These are phyloP conservation scores for Manihot esculenta DNA, from an alignment of 441 rosid genomes.

Conservation along the genomic window DNA sequence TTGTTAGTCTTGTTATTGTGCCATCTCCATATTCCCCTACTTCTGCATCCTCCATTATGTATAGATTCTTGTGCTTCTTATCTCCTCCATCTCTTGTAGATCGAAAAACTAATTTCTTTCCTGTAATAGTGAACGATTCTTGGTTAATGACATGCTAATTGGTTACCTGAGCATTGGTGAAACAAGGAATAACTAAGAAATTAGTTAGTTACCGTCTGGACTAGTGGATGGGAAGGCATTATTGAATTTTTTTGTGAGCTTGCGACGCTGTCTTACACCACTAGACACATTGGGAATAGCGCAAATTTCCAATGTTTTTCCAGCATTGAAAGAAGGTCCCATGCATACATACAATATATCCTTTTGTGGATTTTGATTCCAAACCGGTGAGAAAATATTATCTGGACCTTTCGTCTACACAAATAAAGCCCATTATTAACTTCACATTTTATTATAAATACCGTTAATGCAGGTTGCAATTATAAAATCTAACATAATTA, in stretches of 20 bases:
- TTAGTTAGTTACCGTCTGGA: background rate
- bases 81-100: slow-evolving; percentile 13
- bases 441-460: too few species aligned
- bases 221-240: slow-evolving; percentile 11
- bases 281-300: slow-evolving; percentile 1
- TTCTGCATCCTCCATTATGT: slow-evolving; percentile 9
- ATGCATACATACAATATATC: slow-evolving; percentile 1
- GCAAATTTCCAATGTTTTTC: background rate
- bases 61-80: slow-evolving; percentile 7
- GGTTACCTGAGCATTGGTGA: too few species aligned
- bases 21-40: background rate
- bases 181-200: background rate
- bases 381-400: slow-evolving; percentile 1
- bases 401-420: background rate
- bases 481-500: too few species aligned
- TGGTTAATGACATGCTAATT: background rate
- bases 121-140: background rate
- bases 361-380: background rate
- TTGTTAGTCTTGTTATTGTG: slow-evolving; percentile 1
- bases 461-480: too few species aligned
- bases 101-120: slow-evolving; percentile 3
- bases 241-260: slow-evolving; percentile 6
- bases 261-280: background rate
- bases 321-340: slow-evolving; percentile 6
- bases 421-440: background rate